Conservation (phyloP, 768 basidiomycete species). For the Leucocoprinus leucothites region DNA sequence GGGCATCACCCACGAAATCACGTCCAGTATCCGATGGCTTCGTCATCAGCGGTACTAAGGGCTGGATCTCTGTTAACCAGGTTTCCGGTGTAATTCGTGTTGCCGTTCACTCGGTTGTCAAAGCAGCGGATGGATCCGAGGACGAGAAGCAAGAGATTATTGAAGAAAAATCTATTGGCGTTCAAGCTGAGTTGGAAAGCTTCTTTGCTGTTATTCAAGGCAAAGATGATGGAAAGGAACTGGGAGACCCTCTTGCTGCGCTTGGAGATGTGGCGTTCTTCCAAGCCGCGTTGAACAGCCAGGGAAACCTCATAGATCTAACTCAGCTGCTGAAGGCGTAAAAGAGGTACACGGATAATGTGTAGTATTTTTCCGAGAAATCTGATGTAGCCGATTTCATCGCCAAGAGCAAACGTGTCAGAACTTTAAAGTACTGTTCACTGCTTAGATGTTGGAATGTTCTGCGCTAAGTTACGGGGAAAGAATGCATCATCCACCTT, state of each 20-base stretch:
- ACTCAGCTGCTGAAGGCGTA: conserved; percentile 26
- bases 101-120: conserved; percentile 34
- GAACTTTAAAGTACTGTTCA: no score
- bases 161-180: conserved; percentile 47
- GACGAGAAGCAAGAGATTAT: conserved; percentile 49
- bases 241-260: conserved; percentile 62
- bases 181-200: conserved; percentile 52
- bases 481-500: no score
- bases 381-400: neutral
- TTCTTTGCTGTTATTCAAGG: conserved; percentile 59
- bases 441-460: no score
- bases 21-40: conserved; percentile 35
- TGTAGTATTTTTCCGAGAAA: neutral
- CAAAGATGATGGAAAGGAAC: conserved; percentile 38
- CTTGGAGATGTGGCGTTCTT: conserved; percentile 78
- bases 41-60: conserved; percentile 60
- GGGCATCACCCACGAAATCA: conserved; percentile 49
- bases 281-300: conserved; percentile 69
- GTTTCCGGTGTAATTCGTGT: conserved; percentile 30
- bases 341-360: neutral
- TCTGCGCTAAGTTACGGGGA: no score
- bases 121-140: conserved; percentile 33
- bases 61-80: conserved; percentile 51
- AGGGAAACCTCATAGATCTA: conserved; percentile 60
- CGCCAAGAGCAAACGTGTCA: neutral